Conservation (phyloP, 352 stramenopile species). For the Globisporangium carolinianum region DNA sequence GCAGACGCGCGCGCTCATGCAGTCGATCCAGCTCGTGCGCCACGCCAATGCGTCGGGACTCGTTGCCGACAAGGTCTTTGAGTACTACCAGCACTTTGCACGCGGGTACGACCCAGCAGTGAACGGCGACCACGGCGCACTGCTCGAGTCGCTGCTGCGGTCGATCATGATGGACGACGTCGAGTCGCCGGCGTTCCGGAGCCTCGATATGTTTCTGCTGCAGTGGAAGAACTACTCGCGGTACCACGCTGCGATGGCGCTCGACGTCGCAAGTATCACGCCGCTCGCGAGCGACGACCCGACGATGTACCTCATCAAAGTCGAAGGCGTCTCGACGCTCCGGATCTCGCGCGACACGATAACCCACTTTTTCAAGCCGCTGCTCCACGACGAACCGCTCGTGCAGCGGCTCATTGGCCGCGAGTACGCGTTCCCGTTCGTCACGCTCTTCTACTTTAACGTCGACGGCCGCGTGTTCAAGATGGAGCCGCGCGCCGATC, state of each 20-base stretch:
- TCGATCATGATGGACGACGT: constrained; percentile 44
- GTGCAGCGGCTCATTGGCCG: constrained; percentile 59
- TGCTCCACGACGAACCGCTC: constrained; percentile 46
- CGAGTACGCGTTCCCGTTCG: constrained; percentile 49
- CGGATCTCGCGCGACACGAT: constrained; percentile 59
- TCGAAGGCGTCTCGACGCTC: constrained; percentile 31
- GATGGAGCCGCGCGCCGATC: constrained; percentile 42
- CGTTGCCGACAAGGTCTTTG: constrained; percentile 28
- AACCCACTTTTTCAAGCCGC: constrained; percentile 50
- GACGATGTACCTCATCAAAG: constrained; percentile 31
- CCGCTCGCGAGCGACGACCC: constrained; percentile 26
- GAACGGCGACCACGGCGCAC: constrained; percentile 9
- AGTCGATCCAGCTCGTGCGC: constrained; percentile 34
- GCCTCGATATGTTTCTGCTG: constrained; percentile 42
- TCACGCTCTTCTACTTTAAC: constrained; percentile 51
- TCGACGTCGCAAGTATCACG: constrained; percentile 28
- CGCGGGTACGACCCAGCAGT: constrained; percentile 33
- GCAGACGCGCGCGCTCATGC: constrained; percentile 31
- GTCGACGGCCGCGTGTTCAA: constrained; percentile 37
- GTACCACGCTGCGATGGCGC: constrained; percentile 39
- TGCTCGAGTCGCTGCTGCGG: constrained; percentile 32
- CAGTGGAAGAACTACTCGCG: constrained; percentile 61
- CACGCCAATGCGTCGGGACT: constrained; percentile 32
- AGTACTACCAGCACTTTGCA: constrained; percentile 46
- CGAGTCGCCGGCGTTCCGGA: constrained; percentile 37